Base-by-base conservation (phyloP, 2,329 filamentous ascomycete genomes). In the Calonectria multiphialidica region DNA sequence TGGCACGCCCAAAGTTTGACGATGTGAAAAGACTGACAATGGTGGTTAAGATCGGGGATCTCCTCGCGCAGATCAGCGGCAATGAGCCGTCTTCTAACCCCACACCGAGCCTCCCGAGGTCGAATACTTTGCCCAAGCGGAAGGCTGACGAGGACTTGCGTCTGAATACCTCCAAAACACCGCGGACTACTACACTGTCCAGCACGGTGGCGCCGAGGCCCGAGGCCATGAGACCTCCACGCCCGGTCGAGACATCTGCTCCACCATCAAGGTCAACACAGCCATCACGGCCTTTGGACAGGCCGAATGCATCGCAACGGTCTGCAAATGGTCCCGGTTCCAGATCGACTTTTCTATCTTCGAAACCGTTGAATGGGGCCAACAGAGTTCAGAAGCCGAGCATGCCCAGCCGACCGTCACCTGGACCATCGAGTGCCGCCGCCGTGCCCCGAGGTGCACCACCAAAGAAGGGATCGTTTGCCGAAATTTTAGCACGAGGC, bases 381-480 rank as follows among this genome's bases (percentile, higher is more conserved):
- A 75, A 78, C 49, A 74, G 75, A 59, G 68, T 80, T 37, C 72
- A 76, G 15, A 82, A 81, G 47, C 75, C 81, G 47, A 66, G 65
- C 35, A 70, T 74, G n/a, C 59, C 75, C 18, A 77, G 74, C 15
- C 76, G 77, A 30, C 74, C 80, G 9, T 75, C 80, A 12, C 71
- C 80, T 5, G 75, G 74, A 35, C 74, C 79, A 5, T 74, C 72
- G 77, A 86, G 77, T 82, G 85, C 78, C 77, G 87, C 84, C 80
- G 86, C 82, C 21, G 78, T 81, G 1, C 80, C 85, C 5, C 84
- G 84, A 70, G 81, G 85, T 3, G 84, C 37, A 12, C 53, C 89
- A 2, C 92, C 91, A 1, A 95, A 95, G 82, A 94, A 93, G 79
- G 92, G 93, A 2, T 94, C 92, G 0, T 96, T 91, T 81, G 90